These are phyloP conservation scores for Keithomyces neogunnii DNA, from an alignment of 2,329 filamentous ascomycete genomes.

Conservation along the genomic window DNA sequence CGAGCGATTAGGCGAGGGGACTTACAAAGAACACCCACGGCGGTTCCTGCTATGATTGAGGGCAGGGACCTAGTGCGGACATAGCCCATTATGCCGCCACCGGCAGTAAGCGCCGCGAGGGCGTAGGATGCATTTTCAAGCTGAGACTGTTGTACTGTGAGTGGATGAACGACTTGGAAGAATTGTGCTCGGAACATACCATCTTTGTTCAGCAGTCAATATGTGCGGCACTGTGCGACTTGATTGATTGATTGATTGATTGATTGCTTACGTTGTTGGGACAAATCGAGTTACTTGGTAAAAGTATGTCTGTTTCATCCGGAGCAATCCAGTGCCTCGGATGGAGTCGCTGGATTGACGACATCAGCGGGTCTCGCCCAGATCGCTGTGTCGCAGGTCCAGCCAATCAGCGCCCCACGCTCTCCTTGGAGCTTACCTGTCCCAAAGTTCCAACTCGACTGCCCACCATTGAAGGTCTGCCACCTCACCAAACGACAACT, in stretches of 20 bases:
- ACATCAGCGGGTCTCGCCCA: constrained; percentile 2
- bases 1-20: constrained; percentile 7
- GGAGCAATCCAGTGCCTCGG: neutral
- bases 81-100: constrained; percentile 83
- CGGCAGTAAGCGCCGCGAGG: constrained; percentile 73
- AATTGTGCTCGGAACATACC: neutral
- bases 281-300: neutral
- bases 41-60: constrained; percentile 75
- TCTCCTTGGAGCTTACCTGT: constrained; percentile 29
- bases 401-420: constrained; percentile 22
- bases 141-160: constrained; percentile 8
- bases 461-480: constrained; percentile 1
- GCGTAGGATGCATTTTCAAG: constrained; percentile 58
- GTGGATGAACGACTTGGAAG: neutral
- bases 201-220: neutral
- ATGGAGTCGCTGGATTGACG: constrained; percentile 2
- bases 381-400: neutral
- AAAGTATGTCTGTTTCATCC: neutral
- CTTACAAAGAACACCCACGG: constrained; percentile 62
- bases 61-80: constrained; percentile 76
- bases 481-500: neutral
- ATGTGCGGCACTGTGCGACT: too few relatives aligned
- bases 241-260: too few relatives aligned
- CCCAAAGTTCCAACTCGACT: constrained; percentile 11
- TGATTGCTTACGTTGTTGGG: neutral